phyloP scores from a whole-genome alignment of 1,139 yeast species.

The Magnusiomyces sp. region DNA sequence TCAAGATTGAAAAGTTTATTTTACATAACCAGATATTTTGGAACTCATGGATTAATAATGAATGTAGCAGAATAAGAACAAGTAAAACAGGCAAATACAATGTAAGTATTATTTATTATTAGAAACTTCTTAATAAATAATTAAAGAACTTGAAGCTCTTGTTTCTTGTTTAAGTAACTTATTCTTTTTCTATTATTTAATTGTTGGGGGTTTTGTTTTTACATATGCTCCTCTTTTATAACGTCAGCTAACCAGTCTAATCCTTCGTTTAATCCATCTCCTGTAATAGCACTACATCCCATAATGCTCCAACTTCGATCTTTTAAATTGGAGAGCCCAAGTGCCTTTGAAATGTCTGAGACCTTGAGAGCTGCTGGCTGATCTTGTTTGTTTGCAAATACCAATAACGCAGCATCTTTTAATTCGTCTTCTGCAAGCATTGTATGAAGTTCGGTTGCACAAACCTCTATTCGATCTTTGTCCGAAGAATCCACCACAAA shows the following conservation, averaged over 20 bases:
- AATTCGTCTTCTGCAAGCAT: conserved; percentile 93
- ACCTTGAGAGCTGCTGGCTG: conserved; percentile 93
- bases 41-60: background rate
- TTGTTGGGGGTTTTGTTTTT: background rate
- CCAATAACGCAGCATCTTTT: conserved; percentile 78
- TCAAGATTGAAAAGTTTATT: background rate
- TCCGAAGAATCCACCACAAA: conserved; percentile 97
- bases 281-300: conserved; percentile 91
- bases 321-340: conserved; percentile 77
- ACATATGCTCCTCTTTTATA: conserved; percentile 59
- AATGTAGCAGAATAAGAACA: background rate
- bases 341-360: conserved; percentile 85
- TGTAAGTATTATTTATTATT: background rate
- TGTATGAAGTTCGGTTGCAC: conserved; percentile 78
- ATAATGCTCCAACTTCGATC: conserved; percentile 98
- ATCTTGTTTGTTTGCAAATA: conserved; percentile 84
- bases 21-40: background rate
- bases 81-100: background rate
- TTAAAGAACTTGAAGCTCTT: background rate
- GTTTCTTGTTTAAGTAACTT: background rate
- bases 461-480: conserved; percentile 81
- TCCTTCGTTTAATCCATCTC: conserved; percentile 94
- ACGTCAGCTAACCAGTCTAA: conserved; percentile 96
- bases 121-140: background rate
- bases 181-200: too few relatives aligned